Base-by-base conservation (phyloP, 2,329 filamentous ascomycete genomes). In the Venturiaceae sp. region DNA sequence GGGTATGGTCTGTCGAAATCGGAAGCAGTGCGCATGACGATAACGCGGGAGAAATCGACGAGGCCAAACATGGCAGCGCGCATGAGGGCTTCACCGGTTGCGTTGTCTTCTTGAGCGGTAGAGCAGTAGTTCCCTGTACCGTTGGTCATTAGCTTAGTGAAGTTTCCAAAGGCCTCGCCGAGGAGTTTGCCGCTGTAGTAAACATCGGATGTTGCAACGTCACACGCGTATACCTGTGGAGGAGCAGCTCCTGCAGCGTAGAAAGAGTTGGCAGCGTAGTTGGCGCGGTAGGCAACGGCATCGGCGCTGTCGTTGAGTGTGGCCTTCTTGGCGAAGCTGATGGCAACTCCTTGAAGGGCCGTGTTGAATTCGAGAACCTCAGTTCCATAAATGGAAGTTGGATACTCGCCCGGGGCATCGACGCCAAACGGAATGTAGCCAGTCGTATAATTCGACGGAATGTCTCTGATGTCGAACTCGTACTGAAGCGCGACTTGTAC, bases 401-500 rank as follows among this genome's bases (percentile, higher is more conserved):
- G 73, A 61, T 74, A 75, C 44, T 70, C 64, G 47, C 77, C 69
- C 0, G 86, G 83, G 5, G 67, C 63, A 26, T 75, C 68, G 23
- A 78, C 75, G 16, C 85, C 87, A 65, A 83, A 84, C 1, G 85
- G 80, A 32, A 90, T 76, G 68, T 90, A 90, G 5, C 86, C 86
- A 0, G 85, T 87, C 0, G 78, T 74, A 71, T 80, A 89, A 68
- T 84, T 84, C 1, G 67, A 66, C 0, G 86, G 84, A 34, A 88
- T 80, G 61, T 89, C 86, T 34, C 87, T 80, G 1, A 81, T 74
- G 64, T 90, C 87, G 61, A 91, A 82, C 69, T 91, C 87, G 63
- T 90, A 88, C 69, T 91, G 87, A 57, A 90, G 74, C 0, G 84
- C 86, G 2, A 90, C 86, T 67, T 91, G 88, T 5, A 91, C 79